Evolutionary conservation across 2,329 filamentous ascomycete genomes (phyloP).

Genomic region (Blumeriella jaapii): DNA sequence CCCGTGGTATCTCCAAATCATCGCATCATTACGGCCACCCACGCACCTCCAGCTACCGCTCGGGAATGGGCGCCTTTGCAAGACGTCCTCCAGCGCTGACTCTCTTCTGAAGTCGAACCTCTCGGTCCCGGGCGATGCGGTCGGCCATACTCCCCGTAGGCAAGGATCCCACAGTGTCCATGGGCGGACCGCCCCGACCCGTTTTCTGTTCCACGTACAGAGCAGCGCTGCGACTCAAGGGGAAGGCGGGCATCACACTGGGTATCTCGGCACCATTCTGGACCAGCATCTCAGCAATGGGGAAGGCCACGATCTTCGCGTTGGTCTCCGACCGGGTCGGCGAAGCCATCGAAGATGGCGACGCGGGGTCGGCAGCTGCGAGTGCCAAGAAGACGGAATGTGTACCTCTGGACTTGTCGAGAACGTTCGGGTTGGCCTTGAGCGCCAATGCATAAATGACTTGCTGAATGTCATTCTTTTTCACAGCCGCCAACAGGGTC

Average conservation of each 20-base stretch:
- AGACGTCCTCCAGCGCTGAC: slow-evolving; percentile 67
- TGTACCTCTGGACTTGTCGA: slow-evolving; percentile 77
- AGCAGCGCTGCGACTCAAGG: slow-evolving; percentile 68
- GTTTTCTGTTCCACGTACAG: slow-evolving; percentile 75
- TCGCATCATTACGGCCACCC: slow-evolving; percentile 19
- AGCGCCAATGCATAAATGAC: slow-evolving; percentile 85
- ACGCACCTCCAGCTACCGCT: slow-evolving; percentile 14
- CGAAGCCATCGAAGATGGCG: slow-evolving; percentile 44
- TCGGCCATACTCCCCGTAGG: slow-evolving; percentile 40
- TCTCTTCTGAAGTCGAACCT: slow-evolving; percentile 63
- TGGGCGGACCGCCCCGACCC: slow-evolving; percentile 31
- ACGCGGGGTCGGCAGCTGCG: slow-evolving; percentile 81
- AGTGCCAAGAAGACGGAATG: slow-evolving; percentile 86
- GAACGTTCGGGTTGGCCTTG: slow-evolving; percentile 73
- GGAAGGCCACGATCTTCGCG: slow-evolving; percentile 55
- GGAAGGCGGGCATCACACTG: slow-evolving; percentile 62
- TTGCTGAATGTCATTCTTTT: slow-evolving; percentile 89
- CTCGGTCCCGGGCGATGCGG: slow-evolving; percentile 48
- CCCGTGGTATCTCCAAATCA: slow-evolving; percentile 26
- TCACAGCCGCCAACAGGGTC: slow-evolving; percentile 81
- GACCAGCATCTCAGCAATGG: slow-evolving; percentile 78
- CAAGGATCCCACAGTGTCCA: slow-evolving; percentile 51
- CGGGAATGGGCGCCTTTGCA: slow-evolving; percentile 31
- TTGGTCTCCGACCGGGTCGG: slow-evolving; percentile 31
- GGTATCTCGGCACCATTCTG: slow-evolving; percentile 94